Evolutionary conservation across 2,329 filamentous ascomycete species (phyloP).

Genomic region (Fusarium longipes): DNA sequence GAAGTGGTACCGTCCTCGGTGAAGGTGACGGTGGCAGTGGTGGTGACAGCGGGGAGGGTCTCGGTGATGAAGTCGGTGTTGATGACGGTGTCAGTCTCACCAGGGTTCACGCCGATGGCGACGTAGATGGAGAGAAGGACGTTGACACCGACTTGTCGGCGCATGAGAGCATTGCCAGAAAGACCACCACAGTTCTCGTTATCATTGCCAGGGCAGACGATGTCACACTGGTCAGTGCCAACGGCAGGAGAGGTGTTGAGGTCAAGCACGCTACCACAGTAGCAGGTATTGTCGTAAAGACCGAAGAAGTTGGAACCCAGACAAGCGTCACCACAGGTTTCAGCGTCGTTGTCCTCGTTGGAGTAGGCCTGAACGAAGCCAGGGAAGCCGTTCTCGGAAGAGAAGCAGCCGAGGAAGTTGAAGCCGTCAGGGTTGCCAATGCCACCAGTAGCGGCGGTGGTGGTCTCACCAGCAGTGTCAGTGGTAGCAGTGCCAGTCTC

Average conservation of each 20-base stretch:
- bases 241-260: constrained; percentile 13
- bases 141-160: constrained; percentile 41
- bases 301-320: constrained; percentile 43
- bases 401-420: constrained; percentile 46
- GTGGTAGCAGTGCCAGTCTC: constrained; percentile 14
- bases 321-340: constrained; percentile 43
- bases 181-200: constrained; percentile 45
- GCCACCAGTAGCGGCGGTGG: constrained; percentile 6
- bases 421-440: constrained; percentile 30
- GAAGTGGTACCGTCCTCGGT: constrained; percentile 43
- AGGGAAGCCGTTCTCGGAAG: constrained; percentile 46
- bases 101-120: constrained; percentile 20
- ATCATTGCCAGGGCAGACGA: constrained; percentile 46
- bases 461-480: not conserved
- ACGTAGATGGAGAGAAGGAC: constrained; percentile 43
- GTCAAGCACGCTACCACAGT: constrained; percentile 45
- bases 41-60: constrained; percentile 45
- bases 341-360: constrained; percentile 28
- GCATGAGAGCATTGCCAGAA: constrained; percentile 1
- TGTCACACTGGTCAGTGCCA: constrained; percentile 40
- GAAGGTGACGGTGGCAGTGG: constrained; percentile 45
- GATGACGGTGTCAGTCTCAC: constrained; percentile 21
- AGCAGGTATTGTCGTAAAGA: constrained; percentile 45
- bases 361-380: constrained; percentile 34
- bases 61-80: constrained; percentile 37